Percentiles rank a stretch among this genome's conserved stretches.
Conservation (phyloP, 2,329 filamentous ascomycete genomes). For the Furcasterigmium furcatum region DNA sequence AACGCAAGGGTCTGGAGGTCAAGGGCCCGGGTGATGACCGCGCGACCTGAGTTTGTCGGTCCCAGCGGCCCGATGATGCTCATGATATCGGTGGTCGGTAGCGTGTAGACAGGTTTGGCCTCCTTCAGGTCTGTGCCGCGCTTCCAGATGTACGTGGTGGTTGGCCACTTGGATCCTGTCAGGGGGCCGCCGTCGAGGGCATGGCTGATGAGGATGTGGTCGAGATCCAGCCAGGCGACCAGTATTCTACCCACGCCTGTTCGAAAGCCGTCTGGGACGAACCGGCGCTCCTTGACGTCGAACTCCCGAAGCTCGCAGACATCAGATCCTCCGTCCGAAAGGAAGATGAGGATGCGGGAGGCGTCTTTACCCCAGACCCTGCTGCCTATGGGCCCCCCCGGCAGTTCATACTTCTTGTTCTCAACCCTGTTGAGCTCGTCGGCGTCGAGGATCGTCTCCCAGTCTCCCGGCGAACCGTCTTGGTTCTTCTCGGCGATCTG, state of each 20-base stretch:
- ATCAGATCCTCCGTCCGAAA: conserved; percentile 1
- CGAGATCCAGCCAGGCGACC: neutral
- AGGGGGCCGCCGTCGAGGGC: neutral
- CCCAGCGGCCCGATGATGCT: neutral
- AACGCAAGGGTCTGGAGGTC: neutral
- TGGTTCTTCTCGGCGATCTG: conserved; percentile 1
- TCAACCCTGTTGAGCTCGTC: neutral
- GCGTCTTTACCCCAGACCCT: neutral
- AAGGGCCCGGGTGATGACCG: neutral
- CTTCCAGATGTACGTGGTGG: conserved; percentile 1
- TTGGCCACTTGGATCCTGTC: neutral
- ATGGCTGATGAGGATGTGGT: conserved; percentile 3
- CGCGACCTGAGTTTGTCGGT: neutral
- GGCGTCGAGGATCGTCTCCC: neutral
- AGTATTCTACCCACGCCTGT: neutral
- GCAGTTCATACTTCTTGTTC: neutral
- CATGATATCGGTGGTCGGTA: neutral
- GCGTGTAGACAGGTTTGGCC: neutral
- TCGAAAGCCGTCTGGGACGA: neutral
- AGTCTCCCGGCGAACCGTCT: neutral
- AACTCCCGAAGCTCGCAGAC: conserved; percentile 1
- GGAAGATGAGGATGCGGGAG: neutral
- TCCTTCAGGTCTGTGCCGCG: conserved; percentile 1
- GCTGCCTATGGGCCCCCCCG: neutral
- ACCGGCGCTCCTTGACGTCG: neutral